A percentile compares a stretch with the other conserved stretches of the same genome.
These are phyloP conservation scores for Stephania yunnanensis DNA, from an alignment of 164 flowering plant genomes.

Conservation along the genomic window DNA sequence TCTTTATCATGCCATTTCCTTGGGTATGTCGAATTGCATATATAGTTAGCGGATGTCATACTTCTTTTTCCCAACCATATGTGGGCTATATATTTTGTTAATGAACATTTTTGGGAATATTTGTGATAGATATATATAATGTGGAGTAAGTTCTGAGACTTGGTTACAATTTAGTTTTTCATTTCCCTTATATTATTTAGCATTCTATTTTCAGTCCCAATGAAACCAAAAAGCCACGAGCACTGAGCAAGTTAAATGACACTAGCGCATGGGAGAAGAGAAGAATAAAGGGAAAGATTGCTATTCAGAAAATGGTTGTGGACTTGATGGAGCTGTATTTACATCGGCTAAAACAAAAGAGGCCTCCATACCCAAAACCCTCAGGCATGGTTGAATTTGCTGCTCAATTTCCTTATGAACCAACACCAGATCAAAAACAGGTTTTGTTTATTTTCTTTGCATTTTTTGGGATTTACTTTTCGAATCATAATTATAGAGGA, in stretches of 20 bases:
- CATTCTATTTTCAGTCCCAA: constrained; percentile 56
- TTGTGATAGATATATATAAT: no score
- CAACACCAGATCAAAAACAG: constrained; percentile 93
- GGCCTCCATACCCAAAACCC: constrained; percentile 75
- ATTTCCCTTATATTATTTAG: constrained; percentile 1
- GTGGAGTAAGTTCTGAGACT: background rate
- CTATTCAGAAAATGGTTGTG: constrained; percentile 96
- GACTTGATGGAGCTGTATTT: constrained; percentile 93
- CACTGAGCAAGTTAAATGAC: constrained; percentile 82
- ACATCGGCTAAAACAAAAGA: constrained; percentile 76
- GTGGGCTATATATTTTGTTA: no score
- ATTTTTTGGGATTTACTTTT: background rate
- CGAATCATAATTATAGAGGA: background rate
- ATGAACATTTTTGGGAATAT: no score
- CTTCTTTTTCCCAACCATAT: no score
- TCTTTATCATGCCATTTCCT: no score
- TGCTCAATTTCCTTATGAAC: constrained; percentile 72
- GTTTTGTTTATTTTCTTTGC: constrained; percentile 24
- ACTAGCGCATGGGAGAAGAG: constrained; percentile 85
- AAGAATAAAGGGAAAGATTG: constrained; percentile 85
- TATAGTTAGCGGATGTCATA: no score
- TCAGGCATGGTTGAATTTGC: constrained; percentile 53
- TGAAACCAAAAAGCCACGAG: constrained; percentile 65
- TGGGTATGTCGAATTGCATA: no score
- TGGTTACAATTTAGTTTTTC: background rate